These are phyloP conservation scores for Vigna trinervia DNA, from an alignment of 306 rosid species.

Conservation along the genomic window DNA sequence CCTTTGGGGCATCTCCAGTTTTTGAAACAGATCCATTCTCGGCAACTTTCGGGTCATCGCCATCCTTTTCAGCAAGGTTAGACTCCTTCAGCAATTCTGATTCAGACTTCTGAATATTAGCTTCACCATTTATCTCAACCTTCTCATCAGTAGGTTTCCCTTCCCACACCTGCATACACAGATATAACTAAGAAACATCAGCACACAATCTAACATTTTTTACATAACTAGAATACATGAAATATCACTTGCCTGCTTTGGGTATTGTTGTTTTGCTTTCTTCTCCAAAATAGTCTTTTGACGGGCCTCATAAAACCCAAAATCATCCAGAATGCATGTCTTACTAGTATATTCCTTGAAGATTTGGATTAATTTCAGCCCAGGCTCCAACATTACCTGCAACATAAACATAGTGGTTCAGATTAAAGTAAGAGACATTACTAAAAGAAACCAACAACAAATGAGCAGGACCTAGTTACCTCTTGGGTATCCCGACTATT, in stretches of 20 bases:
- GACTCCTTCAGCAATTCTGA: constrained; percentile 61
- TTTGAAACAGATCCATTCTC: constrained; percentile 65
- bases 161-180: constrained; percentile 78
- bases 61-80: constrained; percentile 38
- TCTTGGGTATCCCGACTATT: constrained; percentile 98
- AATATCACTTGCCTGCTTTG: constrained; percentile 69
- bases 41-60: constrained; percentile 49
- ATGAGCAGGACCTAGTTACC: constrained; percentile 50
- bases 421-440: neutral
- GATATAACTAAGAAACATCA: neutral
- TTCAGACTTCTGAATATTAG: constrained; percentile 56
- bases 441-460: neutral
- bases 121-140: constrained; percentile 64
- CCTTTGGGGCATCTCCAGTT: constrained; percentile 86
- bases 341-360: constrained; percentile 82
- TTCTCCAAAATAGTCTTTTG: constrained; percentile 92
- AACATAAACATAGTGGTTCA: constrained; percentile 26
- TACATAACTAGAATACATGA: neutral
- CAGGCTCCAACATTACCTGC: constrained; percentile 85
- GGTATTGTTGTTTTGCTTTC: constrained; percentile 85
- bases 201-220: neutral
- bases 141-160: constrained; percentile 82
- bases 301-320: constrained; percentile 84
- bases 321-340: constrained; percentile 92
- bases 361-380: constrained; percentile 71